phyloP scores from a whole-genome alignment of 2,329 filamentous ascomycete genomes.

The Mycosphaerella sp. region DNA sequence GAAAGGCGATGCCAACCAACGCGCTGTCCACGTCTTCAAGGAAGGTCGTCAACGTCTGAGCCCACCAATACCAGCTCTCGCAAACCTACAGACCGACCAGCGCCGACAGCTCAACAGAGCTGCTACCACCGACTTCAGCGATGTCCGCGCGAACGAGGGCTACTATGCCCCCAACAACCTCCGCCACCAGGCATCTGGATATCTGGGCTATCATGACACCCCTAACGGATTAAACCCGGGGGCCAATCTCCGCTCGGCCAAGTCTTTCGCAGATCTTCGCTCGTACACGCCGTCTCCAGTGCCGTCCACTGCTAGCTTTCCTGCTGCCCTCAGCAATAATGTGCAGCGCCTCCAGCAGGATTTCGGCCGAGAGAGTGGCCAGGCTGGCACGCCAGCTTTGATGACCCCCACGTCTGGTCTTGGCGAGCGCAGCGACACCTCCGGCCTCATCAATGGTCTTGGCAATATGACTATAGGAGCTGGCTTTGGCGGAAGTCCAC shows the following conservation, averaged over 20 bases:
- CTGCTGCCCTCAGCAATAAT: constrained; percentile 59
- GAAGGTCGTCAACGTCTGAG: constrained; percentile 53
- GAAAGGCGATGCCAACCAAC: constrained; percentile 76
- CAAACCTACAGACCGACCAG: constrained; percentile 67
- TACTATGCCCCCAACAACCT: constrained; percentile 71
- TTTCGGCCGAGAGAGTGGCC: constrained; percentile 51
- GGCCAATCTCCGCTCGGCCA: constrained; percentile 81
- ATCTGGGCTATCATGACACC: constrained; percentile 76
- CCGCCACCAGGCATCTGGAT: constrained; percentile 70
- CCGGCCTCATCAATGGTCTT: constrained; percentile 57
- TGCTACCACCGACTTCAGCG: constrained; percentile 94
- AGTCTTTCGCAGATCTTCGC: constrained; percentile 92
- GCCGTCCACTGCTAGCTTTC: constrained; percentile 81
- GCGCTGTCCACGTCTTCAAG: constrained; percentile 87
- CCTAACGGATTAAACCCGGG: constrained; percentile 57
- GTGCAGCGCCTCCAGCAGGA: constrained; percentile 55
- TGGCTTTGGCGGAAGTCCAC: constrained; percentile 50
- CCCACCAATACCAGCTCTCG: constrained; percentile 58
- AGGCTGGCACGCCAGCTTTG: constrained; percentile 60
- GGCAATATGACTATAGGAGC: constrained; percentile 54
- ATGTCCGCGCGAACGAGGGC: constrained; percentile 66
- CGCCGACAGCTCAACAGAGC: constrained; percentile 83
- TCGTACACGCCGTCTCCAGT: constrained; percentile 94
- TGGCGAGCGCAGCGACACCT: constrained; percentile 28
- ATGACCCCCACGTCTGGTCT: constrained; percentile 49